These are phyloP conservation scores for Phenoliferia sp. DNA, from an alignment of 1,284 basidiomycete genomes.

Conservation along the genomic window DNA sequence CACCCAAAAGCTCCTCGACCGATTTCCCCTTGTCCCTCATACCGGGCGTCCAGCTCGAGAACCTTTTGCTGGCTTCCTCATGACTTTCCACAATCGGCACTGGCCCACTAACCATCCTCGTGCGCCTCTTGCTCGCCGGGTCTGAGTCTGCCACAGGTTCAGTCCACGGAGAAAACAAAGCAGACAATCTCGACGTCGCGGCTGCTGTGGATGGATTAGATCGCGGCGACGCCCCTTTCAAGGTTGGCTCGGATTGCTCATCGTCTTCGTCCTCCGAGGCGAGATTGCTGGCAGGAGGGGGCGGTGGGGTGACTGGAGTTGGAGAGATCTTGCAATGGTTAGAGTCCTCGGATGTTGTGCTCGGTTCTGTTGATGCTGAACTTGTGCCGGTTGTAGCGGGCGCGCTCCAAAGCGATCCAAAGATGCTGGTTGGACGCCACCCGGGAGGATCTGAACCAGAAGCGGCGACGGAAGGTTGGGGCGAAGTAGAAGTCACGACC, in stretches of 20 bases:
- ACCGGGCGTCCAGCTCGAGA: conserved; percentile 11
- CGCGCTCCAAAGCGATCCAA: conserved; percentile 23
- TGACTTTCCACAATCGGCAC: conserved; percentile 9
- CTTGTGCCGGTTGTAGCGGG: neutral
- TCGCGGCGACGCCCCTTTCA: conserved; percentile 14
- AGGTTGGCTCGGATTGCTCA: conserved; percentile 24
- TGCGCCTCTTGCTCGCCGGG: neutral
- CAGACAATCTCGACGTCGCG: conserved; percentile 26
- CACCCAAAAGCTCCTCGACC: too few relatives aligned
- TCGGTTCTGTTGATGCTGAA: neutral
- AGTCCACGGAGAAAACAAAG: conserved; percentile 35
- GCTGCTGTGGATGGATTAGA: neutral
- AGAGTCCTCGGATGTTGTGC: neutral
- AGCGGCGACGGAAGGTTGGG: conserved; percentile 2
- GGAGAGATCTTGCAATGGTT: neutral
- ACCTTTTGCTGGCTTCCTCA: conserved; percentile 4
- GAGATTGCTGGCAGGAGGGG: neutral
- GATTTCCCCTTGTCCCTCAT: conserved; percentile 50
- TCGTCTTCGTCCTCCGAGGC: conserved; percentile 16
- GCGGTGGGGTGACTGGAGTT: neutral
- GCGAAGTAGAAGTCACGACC: conserved; percentile 29
- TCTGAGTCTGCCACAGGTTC: neutral
- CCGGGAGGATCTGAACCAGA: neutral
- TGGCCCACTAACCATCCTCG: conserved; percentile 27
- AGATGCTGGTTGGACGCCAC: conserved; percentile 32